phyloP scores from a whole-genome alignment of 106 monocot species.

The Dendrobium huoshanense region DNA sequence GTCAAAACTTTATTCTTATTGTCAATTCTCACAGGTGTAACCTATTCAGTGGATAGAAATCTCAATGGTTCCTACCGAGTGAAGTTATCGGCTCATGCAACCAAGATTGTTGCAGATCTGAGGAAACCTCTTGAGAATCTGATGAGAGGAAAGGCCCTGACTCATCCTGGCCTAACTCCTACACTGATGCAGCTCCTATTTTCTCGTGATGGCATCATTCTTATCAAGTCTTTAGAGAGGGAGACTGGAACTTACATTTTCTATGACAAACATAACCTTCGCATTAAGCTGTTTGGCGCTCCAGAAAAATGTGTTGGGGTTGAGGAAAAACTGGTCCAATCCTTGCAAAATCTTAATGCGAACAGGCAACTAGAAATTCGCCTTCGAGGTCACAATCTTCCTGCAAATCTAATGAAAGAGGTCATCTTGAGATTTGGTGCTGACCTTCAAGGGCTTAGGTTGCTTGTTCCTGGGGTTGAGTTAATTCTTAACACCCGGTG shows the following conservation, averaged over 20 bases:
- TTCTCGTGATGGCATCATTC: conserved; percentile 51
- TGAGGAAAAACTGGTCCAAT: conserved; percentile 43
- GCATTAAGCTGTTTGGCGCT: conserved; percentile 58
- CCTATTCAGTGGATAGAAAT: conserved; percentile 34
- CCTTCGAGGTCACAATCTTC: conserved; percentile 48
- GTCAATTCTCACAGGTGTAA: conserved; percentile 22
- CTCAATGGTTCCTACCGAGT: conserved; percentile 38
- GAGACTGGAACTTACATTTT: conserved; percentile 60
- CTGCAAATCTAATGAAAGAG: conserved; percentile 74
- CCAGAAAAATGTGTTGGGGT: conserved; percentile 21
- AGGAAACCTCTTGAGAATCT: conserved; percentile 67
- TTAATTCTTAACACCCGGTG: conserved; percentile 45
- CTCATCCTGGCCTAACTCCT: conserved; percentile 41
- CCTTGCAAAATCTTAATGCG: conserved; percentile 45
- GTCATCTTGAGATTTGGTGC: conserved; percentile 61
- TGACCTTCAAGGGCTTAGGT: conserved; percentile 48
- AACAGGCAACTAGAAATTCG: conserved; percentile 52
- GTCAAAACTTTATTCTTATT: background rate
- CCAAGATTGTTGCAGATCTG: conserved; percentile 73
- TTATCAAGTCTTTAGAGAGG: conserved; percentile 44
- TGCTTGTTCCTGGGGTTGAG: conserved; percentile 40
- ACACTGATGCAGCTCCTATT: conserved; percentile 29
- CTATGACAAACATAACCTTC: conserved; percentile 56
- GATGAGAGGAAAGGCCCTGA: conserved; percentile 58
- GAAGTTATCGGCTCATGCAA: conserved; percentile 57